Conservation (phyloP, 371 early-diverging fungal genomes). For the Furculomyces boomerangus region DNA sequence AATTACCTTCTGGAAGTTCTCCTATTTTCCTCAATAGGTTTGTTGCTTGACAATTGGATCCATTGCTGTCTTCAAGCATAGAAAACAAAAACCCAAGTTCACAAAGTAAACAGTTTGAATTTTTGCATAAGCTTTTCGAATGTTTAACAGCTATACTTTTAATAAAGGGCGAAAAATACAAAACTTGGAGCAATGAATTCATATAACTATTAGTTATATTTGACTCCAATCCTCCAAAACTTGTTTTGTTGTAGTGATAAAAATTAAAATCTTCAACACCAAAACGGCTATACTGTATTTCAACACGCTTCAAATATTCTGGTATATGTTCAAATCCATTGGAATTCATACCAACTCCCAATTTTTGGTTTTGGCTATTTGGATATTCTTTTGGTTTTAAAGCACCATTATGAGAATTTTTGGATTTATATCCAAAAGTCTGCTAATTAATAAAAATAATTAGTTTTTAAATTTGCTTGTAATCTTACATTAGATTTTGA, state of each 20-base stretch:
- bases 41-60: slow-evolving; percentile 86
- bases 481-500: too few relatives aligned
- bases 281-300: slow-evolving; percentile 35
- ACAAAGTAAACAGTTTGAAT: slow-evolving; percentile 65
- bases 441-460: too few relatives aligned
- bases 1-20: slow-evolving; percentile 48
- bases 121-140: slow-evolving; percentile 41
- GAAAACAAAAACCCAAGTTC: slow-evolving; percentile 81
- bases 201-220: slow-evolving; percentile 75
- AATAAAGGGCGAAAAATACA: slow-evolving; percentile 49
- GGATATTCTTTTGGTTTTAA: too few relatives aligned
- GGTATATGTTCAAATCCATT: slow-evolving; percentile 3
- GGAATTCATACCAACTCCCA: too few relatives aligned
- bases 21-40: slow-evolving; percentile 71
- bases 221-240: slow-evolving; percentile 75
- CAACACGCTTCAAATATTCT: slow-evolving; percentile 15
- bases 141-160: slow-evolving; percentile 53
- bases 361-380: too few relatives aligned
- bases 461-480: too few relatives aligned
- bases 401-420: too few relatives aligned
- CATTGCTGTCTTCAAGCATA: slow-evolving; percentile 74
- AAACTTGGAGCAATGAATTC: slow-evolving; percentile 72
- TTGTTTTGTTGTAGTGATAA: slow-evolving; percentile 76
- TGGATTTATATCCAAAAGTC: too few relatives aligned
- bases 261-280: slow-evolving; percentile 97